Conservation (phyloP, 2,329 filamentous ascomycete genomes). For the Aspergillus latus region DNA sequence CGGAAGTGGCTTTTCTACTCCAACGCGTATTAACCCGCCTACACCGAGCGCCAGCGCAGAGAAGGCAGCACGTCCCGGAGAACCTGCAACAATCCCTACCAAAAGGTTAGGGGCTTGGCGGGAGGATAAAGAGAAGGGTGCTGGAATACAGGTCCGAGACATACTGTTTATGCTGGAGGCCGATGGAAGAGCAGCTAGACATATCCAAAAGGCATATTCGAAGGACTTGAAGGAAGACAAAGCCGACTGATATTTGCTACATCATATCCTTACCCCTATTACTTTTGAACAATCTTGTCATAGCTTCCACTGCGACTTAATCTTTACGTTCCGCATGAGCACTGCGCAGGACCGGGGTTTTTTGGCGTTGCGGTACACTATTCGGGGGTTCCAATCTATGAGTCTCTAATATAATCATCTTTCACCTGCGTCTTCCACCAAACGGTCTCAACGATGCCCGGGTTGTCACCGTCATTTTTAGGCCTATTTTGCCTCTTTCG, state of each 20-base stretch:
- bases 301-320: constrained; percentile 1
- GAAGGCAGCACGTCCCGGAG: constrained; percentile 29
- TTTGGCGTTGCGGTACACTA: constrained; percentile 24
- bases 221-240: constrained; percentile 45
- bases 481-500: not conserved
- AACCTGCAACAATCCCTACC: constrained; percentile 44
- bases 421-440: constrained; percentile 7
- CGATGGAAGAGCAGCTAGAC: constrained; percentile 59
- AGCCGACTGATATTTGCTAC: constrained; percentile 23
- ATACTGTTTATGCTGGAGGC: constrained; percentile 76
- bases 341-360: constrained; percentile 29
- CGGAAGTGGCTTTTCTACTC: constrained; percentile 40
- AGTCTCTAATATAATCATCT: constrained; percentile 11
- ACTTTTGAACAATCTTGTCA: not conserved
- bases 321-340: constrained; percentile 19
- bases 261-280: not conserved
- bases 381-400: constrained; percentile 12
- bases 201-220: constrained; percentile 46
- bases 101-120: constrained; percentile 71
- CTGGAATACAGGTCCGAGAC: constrained; percentile 80
- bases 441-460: constrained; percentile 1
- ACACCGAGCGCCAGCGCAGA: constrained; percentile 33
- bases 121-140: constrained; percentile 74
- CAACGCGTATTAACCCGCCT: constrained; percentile 33
- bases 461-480: constrained; percentile 24